Evolutionary conservation across 768 basidiomycete genomes (phyloP).

Genomic region (Lentinula guzmanii): DNA sequence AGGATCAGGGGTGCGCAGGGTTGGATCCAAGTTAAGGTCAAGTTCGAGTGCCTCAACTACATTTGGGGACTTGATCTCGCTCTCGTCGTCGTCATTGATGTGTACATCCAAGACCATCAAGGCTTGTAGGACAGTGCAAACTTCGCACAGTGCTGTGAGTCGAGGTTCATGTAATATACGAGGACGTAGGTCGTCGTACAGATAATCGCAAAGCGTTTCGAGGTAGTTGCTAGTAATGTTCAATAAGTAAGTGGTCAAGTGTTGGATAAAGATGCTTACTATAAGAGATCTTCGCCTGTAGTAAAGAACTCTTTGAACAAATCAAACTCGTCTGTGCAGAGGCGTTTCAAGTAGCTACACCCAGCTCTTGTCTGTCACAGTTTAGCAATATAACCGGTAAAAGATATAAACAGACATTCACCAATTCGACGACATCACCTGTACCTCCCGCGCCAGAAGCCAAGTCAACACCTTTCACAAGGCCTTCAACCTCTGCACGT

Average conservation of each 20-base stretch:
- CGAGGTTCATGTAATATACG: conserved; percentile 91
- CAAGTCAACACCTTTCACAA: conserved; percentile 44
- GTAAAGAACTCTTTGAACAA: conserved; percentile 84
- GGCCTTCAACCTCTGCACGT: conserved; percentile 78
- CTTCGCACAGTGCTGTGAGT: conserved; percentile 83
- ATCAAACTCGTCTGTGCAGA: conserved; percentile 86
- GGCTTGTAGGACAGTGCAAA: conserved; percentile 94
- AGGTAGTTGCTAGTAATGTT: conserved; percentile 65
- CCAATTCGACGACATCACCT: conserved; percentile 86
- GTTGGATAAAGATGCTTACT: conserved; percentile 34
- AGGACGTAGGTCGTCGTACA: conserved; percentile 94
- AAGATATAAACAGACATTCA: conserved; percentile 22
- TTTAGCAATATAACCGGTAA: neutral
- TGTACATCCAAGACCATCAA: conserved; percentile 88
- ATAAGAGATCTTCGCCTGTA: conserved; percentile 53
- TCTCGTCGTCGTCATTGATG: conserved; percentile 22
- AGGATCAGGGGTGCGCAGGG: neutral
- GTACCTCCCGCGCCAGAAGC: conserved; percentile 15
- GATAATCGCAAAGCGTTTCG: conserved; percentile 86
- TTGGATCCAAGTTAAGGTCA: conserved; percentile 15
- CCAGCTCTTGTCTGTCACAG: conserved; percentile 74
- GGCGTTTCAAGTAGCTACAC: conserved; percentile 87
- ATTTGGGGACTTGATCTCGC: conserved; percentile 18
- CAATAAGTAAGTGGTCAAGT: neutral
- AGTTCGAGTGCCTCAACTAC: conserved; percentile 14